Base-by-base conservation (phyloP, 768 basidiomycete species). In the Hysterangium stoloniferum region DNA sequence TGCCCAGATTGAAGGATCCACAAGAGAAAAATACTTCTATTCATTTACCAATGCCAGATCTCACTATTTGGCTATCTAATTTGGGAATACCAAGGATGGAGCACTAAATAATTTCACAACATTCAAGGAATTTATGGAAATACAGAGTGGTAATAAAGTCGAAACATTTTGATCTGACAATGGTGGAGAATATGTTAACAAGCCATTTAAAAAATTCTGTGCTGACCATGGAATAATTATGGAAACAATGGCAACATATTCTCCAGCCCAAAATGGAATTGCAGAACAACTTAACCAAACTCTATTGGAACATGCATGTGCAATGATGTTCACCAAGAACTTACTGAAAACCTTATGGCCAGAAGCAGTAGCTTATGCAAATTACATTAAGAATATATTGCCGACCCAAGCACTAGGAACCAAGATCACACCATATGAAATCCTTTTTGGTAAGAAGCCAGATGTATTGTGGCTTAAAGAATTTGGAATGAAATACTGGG, bases 241-340 rank as follows among this genome's bases (percentile, higher is more conserved):
- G 20, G 44, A 60, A 6, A 9, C 11, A 20, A 53, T 40, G 15
- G 48, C 38, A 5, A 33, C 32, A 6, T 51, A 54, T 28, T 53
- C 54, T 13, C 54, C 61, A 7, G 35, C 72, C 57, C 56, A 61
- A 27, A 57, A 59, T 53, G 55, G 62, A 7, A 50, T 62, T 17
- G 64, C 72, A 0, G 70, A 77, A 32, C 44, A 61, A 0, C 61
- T 62, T 15, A 72, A 72, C 44, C 29, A 58, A 2, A 72, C 65
- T 0, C 32, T 68, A 0, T 19, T 68, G 0, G 62, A 71, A 42
- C 37, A 69, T 1, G 60, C 54, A 1, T 25, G 58, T 0, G 58
- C 66, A 0, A 72, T 73, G 68, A 2, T 73, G 24, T 58, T 58
- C 1, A 55, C 53, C 0, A 32, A 47, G 20, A 17, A 61, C 6